Evolutionary conservation across 164 flowering plant species (phyloP).

Genomic region (Vitis cinerea): DNA sequence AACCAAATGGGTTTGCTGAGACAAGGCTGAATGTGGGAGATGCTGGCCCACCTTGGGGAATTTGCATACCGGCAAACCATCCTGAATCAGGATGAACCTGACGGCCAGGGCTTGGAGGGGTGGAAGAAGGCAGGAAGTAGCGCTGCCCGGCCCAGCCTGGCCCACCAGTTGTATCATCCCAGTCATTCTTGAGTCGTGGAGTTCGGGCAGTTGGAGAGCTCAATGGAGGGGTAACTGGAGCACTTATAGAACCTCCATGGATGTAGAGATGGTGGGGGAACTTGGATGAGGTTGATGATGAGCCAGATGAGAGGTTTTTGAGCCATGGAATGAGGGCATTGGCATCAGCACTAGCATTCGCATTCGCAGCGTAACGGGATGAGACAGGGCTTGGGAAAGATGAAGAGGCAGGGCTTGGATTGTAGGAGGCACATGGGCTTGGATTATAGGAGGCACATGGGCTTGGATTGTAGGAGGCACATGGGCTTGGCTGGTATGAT

Average conservation of each 20-base stretch:
- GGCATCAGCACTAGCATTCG: constrained; percentile 49
- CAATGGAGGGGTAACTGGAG: constrained; percentile 90
- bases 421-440: constrained; percentile 40
- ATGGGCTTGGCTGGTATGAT: constrained; percentile 58
- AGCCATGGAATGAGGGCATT: constrained; percentile 96
- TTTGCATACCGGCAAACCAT: constrained; percentile 61
- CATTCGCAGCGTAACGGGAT: constrained; percentile 36
- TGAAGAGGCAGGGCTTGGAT: constrained; percentile 70
- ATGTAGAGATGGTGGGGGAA: constrained; percentile 57
- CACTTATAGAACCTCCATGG: constrained; percentile 87
- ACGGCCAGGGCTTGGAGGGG: constrained; percentile 79
- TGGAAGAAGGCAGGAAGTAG: constrained; percentile 65
- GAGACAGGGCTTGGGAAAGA: constrained; percentile 71
- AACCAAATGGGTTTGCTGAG: constrained; percentile 62
- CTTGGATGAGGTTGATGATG: constrained; percentile 62
- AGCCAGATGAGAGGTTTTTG: constrained; percentile 74
- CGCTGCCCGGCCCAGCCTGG: constrained; percentile 45
- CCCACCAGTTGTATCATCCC: constrained; percentile 52
- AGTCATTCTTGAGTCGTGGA: constrained; percentile 58
- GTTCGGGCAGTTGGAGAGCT: constrained; percentile 83
- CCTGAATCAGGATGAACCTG: constrained; percentile 68
- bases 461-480: too few relatives aligned
- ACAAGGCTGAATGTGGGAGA: constrained; percentile 88
- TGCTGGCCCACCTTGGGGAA: constrained; percentile 58
- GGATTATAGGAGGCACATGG: too few relatives aligned